A percentile compares a stretch with the other conserved stretches of the same genome.
Evolutionary conservation across 768 basidiomycete genomes (phyloP).

Genomic region (Hygrocybe punicea): DNA sequence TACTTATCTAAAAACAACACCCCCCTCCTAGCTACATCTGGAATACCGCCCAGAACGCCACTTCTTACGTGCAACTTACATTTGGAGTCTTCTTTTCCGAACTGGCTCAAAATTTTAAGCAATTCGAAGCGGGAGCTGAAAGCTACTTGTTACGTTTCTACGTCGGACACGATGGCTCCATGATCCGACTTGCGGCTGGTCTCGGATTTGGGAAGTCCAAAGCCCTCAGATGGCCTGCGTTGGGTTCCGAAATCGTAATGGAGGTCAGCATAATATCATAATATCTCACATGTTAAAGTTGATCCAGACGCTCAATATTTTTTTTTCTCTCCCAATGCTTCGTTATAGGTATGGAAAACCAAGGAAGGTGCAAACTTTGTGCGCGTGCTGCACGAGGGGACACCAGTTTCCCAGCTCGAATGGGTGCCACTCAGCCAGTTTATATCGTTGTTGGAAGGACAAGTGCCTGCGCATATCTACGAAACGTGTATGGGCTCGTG

Average conservation of each 20-base stretch:
- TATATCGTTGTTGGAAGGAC: conserved; percentile 8
- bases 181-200: conserved; percentile 13
- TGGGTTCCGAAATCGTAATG: conserved; percentile 16
- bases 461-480: conserved; percentile 12
- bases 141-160: conserved; percentile 10
- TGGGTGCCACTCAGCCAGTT: conserved; percentile 13
- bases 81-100: conserved; percentile 18
- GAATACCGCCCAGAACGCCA: conserved; percentile 14
- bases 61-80: conserved; percentile 12
- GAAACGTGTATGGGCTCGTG: conserved; percentile 6
- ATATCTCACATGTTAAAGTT: neutral
- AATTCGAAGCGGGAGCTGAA: conserved; percentile 8
- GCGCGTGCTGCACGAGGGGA: conserved; percentile 15
- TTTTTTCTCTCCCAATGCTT: neutral
- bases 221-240: conserved; percentile 12
- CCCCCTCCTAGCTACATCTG: conserved; percentile 13
- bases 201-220: conserved; percentile 12
- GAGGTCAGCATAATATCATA: no score
- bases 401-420: conserved; percentile 5
- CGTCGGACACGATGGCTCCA: conserved; percentile 15
- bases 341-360: conserved; percentile 13
- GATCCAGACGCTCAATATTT: neutral
- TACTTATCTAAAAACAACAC: neutral
- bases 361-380: conserved; percentile 2
- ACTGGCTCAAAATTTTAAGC: conserved; percentile 15